These are phyloP conservation scores for Capronia coronata DNA, from an alignment of 2,329 filamentous ascomycete species.

Conservation along the genomic window DNA sequence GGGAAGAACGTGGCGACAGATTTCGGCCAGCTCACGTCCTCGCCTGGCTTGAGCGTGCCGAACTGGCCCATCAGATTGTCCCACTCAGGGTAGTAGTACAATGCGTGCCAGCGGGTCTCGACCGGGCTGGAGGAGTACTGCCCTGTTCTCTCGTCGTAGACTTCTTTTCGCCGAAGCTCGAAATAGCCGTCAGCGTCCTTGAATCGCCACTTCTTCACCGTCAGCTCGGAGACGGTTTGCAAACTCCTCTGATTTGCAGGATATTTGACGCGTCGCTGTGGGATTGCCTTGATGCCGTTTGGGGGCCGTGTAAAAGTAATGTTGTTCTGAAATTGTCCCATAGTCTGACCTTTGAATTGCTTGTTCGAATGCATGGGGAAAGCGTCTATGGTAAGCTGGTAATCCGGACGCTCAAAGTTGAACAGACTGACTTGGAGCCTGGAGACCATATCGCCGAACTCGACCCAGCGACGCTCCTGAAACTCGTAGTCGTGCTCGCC, in stretches of 20 bases:
- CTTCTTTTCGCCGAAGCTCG: conserved; percentile 41
- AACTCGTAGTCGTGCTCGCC: conserved; percentile 16
- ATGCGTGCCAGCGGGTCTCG: conserved; percentile 31
- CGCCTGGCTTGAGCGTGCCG: conserved; percentile 33
- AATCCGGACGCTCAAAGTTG: conserved; percentile 32
- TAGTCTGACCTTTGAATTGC: conserved; percentile 13
- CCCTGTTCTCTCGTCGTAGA: conserved; percentile 18
- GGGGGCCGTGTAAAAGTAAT: conserved; percentile 18
- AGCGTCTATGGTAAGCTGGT: conserved; percentile 23
- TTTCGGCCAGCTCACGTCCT: conserved; percentile 33
- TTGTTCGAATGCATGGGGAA: conserved; percentile 20
- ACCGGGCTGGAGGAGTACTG: conserved; percentile 2
- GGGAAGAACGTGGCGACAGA: conserved; percentile 36
- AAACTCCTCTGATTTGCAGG: conserved; percentile 13
- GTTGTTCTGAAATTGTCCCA: conserved; percentile 20
- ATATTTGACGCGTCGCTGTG: conserved; percentile 19
- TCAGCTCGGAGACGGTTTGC: conserved; percentile 34
- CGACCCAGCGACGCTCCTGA: conserved; percentile 23
- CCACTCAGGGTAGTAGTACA: conserved; percentile 35
- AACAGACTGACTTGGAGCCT: conserved; percentile 38
- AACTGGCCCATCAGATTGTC: conserved; percentile 37
- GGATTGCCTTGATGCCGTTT: conserved; percentile 19
- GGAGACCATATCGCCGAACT: conserved; percentile 34
- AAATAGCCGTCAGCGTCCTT: conserved; percentile 38
- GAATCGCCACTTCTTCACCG: conserved; percentile 36